Conservation (phyloP, 2,329 filamentous ascomycete species). For the Helotiales sp. region DNA sequence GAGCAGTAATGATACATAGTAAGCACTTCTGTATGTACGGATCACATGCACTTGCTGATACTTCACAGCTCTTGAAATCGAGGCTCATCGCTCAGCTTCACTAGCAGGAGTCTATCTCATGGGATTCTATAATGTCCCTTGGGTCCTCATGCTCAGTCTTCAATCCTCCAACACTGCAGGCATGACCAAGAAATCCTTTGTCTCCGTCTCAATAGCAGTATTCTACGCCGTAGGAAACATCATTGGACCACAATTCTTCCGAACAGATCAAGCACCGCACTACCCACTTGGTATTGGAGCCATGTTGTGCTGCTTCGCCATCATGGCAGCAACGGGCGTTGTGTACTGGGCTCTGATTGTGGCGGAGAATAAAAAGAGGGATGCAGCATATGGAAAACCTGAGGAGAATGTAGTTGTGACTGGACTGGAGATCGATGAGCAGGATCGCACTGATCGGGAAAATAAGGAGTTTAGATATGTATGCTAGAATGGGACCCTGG, state of each 20-base stretch:
- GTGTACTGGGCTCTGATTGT: background rate
- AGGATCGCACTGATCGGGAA: background rate
- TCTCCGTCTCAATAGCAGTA: conserved; percentile 1
- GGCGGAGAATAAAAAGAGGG: background rate
- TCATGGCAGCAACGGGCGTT: background rate
- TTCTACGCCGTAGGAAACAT: conserved; percentile 1
- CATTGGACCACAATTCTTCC: conserved; percentile 6
- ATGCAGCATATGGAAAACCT: background rate
- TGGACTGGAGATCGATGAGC: background rate
- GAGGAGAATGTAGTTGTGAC: background rate
- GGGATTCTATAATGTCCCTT: conserved; percentile 7
- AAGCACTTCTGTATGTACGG: background rate
- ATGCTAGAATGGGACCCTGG: background rate
- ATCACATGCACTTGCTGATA: background rate
- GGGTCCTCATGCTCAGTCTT: conserved; percentile 2
- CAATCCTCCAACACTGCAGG: conserved; percentile 1
- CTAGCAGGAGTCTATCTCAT: background rate
- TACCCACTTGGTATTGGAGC: conserved; percentile 1
- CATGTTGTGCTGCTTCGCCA: conserved; percentile 3
- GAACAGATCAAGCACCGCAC: background rate
- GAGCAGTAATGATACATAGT: conserved; percentile 6
- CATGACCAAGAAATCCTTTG: conserved; percentile 4
- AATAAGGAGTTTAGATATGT: conserved; percentile 1
- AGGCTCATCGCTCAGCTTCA: background rate
- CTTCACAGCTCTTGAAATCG: background rate